Conservation (phyloP, 164 flowering plant genomes). For the Houttuynia cordata region DNA sequence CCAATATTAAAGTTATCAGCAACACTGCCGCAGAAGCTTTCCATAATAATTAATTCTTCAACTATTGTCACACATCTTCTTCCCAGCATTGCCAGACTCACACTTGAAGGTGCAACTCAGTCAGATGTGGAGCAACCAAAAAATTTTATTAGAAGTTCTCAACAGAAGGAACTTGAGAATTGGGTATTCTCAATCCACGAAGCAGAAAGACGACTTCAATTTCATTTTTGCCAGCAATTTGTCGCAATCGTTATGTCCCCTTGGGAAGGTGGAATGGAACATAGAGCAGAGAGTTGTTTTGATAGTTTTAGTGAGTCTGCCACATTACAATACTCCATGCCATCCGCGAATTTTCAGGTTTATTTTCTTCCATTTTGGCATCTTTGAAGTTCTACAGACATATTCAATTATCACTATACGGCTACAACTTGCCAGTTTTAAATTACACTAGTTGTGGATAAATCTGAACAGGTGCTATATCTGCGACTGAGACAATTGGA, state of each 20-base stretch:
- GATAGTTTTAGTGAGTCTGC: conserved; percentile 10
- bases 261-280: conserved; percentile 9
- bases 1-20: conserved; percentile 21
- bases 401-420: not conserved
- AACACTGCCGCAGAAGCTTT: conserved; percentile 32
- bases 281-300: conserved; percentile 9
- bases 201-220: conserved; percentile 21
- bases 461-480: conserved; percentile 38
- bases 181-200: conserved; percentile 21
- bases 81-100: conserved; percentile 16
- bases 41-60: conserved; percentile 35
- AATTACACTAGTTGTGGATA: conserved; percentile 2
- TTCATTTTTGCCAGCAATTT: conserved; percentile 26
- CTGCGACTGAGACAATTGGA: conserved; percentile 37
- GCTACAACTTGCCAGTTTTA: not conserved
- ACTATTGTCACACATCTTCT: conserved; percentile 25
- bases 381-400: not conserved
- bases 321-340: conserved; percentile 14
- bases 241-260: conserved; percentile 20
- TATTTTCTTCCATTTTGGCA: conserved; percentile 1
- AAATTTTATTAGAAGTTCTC: conserved; percentile 1
- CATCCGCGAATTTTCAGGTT: conserved; percentile 45
- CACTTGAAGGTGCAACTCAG: conserved; percentile 8
- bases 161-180: conserved; percentile 20
- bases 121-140: conserved; percentile 9